These are phyloP conservation scores for Lachnellula cervina DNA, from an alignment of 2,329 filamentous ascomycete genomes.

Conservation along the genomic window DNA sequence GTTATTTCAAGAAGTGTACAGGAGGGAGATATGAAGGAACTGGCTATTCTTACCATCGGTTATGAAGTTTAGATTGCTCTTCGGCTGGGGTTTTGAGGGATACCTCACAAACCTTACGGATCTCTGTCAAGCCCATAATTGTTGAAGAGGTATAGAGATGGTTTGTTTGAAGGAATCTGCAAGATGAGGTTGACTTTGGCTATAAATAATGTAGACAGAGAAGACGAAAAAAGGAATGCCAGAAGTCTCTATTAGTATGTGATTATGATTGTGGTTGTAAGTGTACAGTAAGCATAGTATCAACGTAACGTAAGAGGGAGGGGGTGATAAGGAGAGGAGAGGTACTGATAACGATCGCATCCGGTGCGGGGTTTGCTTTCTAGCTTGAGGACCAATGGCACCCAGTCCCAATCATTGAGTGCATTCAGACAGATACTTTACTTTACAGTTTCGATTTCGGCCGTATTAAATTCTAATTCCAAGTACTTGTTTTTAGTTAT, in stretches of 20 bases:
- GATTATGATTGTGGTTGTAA: too few species aligned
- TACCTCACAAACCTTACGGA: conserved; percentile 69
- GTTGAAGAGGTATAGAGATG: not conserved
- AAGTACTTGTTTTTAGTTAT: too few species aligned
- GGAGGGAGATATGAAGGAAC: too few species aligned
- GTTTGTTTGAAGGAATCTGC: not conserved
- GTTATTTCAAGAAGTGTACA: too few species aligned
- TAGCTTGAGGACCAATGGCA: not conserved
- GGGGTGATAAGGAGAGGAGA: not conserved
- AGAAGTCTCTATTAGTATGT: not conserved
- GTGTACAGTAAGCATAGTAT: too few species aligned
- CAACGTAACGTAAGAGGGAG: conserved; percentile 1
- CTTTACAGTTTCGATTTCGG: too few species aligned
- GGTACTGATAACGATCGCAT: conserved; percentile 3
- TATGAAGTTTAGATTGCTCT: conserved; percentile 69
- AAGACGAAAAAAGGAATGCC: not conserved
- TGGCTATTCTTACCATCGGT: conserved; percentile 53
- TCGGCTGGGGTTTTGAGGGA: conserved; percentile 66
- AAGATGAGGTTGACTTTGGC: not conserved
- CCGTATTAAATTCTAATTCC: too few species aligned
- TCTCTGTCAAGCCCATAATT: conserved; percentile 46
- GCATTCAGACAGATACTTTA: too few species aligned
- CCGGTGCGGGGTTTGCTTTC: not conserved
- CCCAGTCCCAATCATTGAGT: not conserved
- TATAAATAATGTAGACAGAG: not conserved